Percentiles rank a stretch among this genome's conserved stretches.
These are phyloP conservation scores for Globisporangium takayamanum DNA, from an alignment of 352 stramenopile genomes.

Conservation along the genomic window DNA sequence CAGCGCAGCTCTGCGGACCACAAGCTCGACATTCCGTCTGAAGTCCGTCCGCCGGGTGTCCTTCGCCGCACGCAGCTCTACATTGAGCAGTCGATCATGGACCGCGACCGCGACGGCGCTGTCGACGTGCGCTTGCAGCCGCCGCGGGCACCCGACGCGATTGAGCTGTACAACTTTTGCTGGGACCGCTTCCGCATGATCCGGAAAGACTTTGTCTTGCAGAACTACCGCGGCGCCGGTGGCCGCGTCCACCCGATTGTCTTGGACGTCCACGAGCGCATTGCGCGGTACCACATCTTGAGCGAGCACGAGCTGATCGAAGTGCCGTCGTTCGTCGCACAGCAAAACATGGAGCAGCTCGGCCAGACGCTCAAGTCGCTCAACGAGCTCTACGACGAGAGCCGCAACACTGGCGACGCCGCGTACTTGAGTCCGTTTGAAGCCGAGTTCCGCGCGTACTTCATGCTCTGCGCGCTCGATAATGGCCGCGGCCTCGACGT, in stretches of 20 bases:
- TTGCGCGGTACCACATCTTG: constrained; percentile 93
- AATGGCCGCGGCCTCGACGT: constrained; percentile 80
- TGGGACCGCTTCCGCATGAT: constrained; percentile 96
- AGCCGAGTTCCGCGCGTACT: constrained; percentile 79
- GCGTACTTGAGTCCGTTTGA: constrained; percentile 76
- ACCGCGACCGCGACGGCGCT: constrained; percentile 48
- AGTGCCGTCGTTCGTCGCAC: constrained; percentile 70
- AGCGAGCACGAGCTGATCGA: constrained; percentile 93
- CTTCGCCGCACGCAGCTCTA: constrained; percentile 77
- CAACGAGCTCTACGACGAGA: constrained; percentile 87
- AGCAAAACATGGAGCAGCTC: constrained; percentile 89
- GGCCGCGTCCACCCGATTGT: constrained; percentile 90
- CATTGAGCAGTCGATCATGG: constrained; percentile 84
- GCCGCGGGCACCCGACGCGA: constrained; percentile 60
- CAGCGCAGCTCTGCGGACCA: constrained; percentile 82
- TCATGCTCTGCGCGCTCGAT: constrained; percentile 81
- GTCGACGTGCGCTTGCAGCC: constrained; percentile 63
- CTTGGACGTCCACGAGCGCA: constrained; percentile 92
- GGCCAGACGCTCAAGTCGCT: constrained; percentile 84
- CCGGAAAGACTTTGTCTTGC: constrained; percentile 94
- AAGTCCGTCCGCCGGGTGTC: constrained; percentile 75
- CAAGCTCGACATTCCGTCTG: constrained; percentile 77
- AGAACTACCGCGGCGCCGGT: constrained; percentile 93
- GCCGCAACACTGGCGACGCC: constrained; percentile 48
- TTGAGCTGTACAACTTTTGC: constrained; percentile 96